These are phyloP conservation scores for Halophytophthora polymorphica DNA, from an alignment of 352 stramenopile species.

Conservation along the genomic window DNA sequence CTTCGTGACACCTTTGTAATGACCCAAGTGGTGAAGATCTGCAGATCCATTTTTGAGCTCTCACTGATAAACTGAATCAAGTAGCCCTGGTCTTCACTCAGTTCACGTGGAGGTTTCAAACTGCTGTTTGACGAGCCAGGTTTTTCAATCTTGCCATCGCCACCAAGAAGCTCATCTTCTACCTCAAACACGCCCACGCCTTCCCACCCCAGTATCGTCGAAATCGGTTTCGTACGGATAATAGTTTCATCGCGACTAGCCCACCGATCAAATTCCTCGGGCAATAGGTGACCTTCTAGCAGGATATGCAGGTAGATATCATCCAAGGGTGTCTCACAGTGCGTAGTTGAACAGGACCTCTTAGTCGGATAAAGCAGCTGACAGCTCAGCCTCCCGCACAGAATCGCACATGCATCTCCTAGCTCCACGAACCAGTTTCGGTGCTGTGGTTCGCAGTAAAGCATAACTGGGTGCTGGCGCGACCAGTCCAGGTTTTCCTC, in stretches of 20 bases:
- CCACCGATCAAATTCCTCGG: neutral
- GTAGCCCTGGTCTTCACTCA: slow-evolving; percentile 9
- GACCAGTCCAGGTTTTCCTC: slow-evolving; percentile 10
- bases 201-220: slow-evolving; percentile 44
- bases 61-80: slow-evolving; percentile 1
- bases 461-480: neutral
- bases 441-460: slow-evolving; percentile 3
- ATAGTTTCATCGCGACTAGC: neutral
- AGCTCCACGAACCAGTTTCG: slow-evolving; percentile 50
- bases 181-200: slow-evolving; percentile 45
- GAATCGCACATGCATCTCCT: slow-evolving; percentile 34
- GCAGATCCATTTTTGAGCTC: no score
- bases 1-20: slow-evolving; percentile 7
- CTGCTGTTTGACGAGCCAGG: neutral
- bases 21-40: slow-evolving; percentile 4
- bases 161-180: slow-evolving; percentile 38
- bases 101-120: neutral
- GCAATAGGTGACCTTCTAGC: slow-evolving; percentile 14
- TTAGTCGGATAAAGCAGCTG: slow-evolving; percentile 18
- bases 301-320: slow-evolving; percentile 9
- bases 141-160: slow-evolving; percentile 7
- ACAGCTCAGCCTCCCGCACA: slow-evolving; percentile 46
- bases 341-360: neutral
- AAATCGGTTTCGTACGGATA: slow-evolving; percentile 5
- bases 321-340: neutral